Evolutionary conservation across 2,329 filamentous ascomycete genomes (phyloP), one percentile per base, ranked within the genome.

Genomic region (Claviceps digitariae): DNA sequence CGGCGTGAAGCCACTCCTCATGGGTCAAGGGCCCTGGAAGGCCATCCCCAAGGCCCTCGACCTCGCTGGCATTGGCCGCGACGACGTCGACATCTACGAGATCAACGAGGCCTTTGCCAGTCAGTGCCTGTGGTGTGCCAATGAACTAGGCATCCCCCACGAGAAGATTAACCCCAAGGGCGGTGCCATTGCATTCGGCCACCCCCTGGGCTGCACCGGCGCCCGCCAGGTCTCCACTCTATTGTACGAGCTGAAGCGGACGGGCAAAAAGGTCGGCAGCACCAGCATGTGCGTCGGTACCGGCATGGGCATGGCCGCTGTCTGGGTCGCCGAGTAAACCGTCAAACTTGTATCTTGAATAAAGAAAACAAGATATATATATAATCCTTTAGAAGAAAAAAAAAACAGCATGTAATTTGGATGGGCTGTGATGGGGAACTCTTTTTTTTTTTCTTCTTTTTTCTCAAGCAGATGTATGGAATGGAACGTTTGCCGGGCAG

Each of bases 81-180:
- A 95, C 54, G 91, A 97, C 61, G 89, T 98, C 31, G 93, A 97
- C 67, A 91, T 97, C 65, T 97, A 81, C 65, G 93, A 98, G 80
- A 96, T 98, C 78, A 98, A 98, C 76, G 93, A 98, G 79, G 93
- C 93, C 1, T 98, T 98, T 69, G 93, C 93, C 34, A 87, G 82
- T 58, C 91, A 97, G 78, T 95, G 89, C 70, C 71, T 97, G 60
- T 97, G 87, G 86, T 96, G 90, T 70, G 82, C 87, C 58, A 87
- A 93, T 64, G 84, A 96, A 75, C 80, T 98, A 23, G 85, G 84
- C 46, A 72, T 98, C 29, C 86, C 89, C 52, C 66, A 77, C 56
- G 84, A 87, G 59, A 97, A 96, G 80, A 83, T 98, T 66, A 97
- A 97, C 75, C 91, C 91, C 63, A 95, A 96, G 79, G 93, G 91